These are phyloP conservation scores for Vanrija sp. DNA, from an alignment of 1,284 basidiomycete species.

Conservation along the genomic window DNA sequence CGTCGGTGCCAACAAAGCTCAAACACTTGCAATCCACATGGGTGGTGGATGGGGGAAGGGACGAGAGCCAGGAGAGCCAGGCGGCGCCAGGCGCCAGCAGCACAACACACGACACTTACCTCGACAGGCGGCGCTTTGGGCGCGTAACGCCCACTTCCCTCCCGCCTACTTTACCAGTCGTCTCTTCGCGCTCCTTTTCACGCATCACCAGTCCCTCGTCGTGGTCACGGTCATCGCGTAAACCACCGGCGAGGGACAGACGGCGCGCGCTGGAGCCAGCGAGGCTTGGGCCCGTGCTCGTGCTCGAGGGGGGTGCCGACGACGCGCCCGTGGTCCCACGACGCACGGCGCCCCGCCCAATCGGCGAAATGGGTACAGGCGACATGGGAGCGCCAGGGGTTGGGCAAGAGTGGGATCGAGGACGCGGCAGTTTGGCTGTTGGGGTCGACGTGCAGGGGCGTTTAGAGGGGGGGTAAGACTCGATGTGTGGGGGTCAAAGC, in stretches of 20 bases:
- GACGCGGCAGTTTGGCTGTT: too few relatives aligned
- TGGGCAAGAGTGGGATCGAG: too few relatives aligned
- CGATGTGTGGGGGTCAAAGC: too few relatives aligned
- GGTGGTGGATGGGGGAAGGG: not conserved
- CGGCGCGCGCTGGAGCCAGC: not conserved
- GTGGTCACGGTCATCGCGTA: slow-evolving; percentile 8
- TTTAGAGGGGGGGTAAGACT: too few relatives aligned
- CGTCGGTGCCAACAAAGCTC: too few relatives aligned
- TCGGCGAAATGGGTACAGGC: too few relatives aligned
- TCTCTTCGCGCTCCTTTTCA: slow-evolving; percentile 21
- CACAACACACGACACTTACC: slow-evolving; percentile 26
- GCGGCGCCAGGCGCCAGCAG: not conserved
- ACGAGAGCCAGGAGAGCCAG: not conserved
- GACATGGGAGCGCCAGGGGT: too few relatives aligned
- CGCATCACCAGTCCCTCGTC: slow-evolving; percentile 32
- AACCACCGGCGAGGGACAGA: not conserved
- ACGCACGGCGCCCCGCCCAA: too few relatives aligned
- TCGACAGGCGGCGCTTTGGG: slow-evolving; percentile 42
- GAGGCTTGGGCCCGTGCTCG: not conserved
- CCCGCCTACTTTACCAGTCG: slow-evolving; percentile 31
- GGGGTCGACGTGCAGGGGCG: too few relatives aligned
- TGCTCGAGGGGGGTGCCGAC: not conserved
- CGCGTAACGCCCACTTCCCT: slow-evolving; percentile 35
- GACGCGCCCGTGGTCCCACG: too few relatives aligned
- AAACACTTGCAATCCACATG: too few relatives aligned